phyloP scores from a whole-genome alignment of 495 filamentous ascomycete genomes.

The Penicillium robsamsonii region DNA sequence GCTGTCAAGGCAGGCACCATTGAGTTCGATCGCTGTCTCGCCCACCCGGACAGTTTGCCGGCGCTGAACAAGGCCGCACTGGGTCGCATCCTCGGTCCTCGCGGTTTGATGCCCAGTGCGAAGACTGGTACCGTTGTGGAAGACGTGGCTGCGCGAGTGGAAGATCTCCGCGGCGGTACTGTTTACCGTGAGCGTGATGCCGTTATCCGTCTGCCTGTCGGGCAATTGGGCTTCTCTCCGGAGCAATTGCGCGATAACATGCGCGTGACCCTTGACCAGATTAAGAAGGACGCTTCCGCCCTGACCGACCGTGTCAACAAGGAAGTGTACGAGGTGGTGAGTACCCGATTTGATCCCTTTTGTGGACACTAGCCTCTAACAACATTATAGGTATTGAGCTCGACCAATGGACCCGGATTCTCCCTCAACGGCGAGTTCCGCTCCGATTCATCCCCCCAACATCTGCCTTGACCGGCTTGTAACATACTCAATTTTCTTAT shows the following conservation, averaged over 20 bases:
- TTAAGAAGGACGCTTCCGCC: constrained; percentile 72
- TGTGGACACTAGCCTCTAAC: constrained; percentile 10
- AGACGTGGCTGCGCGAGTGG: constrained; percentile 66
- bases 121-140: constrained; percentile 86
- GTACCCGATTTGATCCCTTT: constrained; percentile 17
- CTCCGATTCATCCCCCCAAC: constrained; percentile 54
- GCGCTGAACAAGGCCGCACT: constrained; percentile 74
- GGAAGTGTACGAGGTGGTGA: constrained; percentile 82
- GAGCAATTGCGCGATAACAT: constrained; percentile 84
- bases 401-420: constrained; percentile 82
- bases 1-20: constrained; percentile 69
- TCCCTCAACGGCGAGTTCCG: constrained; percentile 76
- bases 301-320: constrained; percentile 74
- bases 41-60: constrained; percentile 71
- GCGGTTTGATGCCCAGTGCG: constrained; percentile 83
- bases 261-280: constrained; percentile 65
- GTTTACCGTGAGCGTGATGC: constrained; percentile 84
- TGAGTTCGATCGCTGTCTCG: constrained; percentile 85
- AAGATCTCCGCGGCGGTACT: constrained; percentile 75
- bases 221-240: constrained; percentile 86
- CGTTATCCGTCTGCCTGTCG: constrained; percentile 82
- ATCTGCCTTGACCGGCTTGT: constrained; percentile 40
- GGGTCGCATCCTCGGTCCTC: constrained; percentile 80
- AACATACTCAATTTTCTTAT: constrained; percentile 42
- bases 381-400: constrained; percentile 70